Percentiles rank a stretch among this genome's conserved stretches.
These are phyloP conservation scores for Sporisorium scitamineum DNA, from an alignment of 1,284 basidiomycete species.

Conservation along the genomic window DNA sequence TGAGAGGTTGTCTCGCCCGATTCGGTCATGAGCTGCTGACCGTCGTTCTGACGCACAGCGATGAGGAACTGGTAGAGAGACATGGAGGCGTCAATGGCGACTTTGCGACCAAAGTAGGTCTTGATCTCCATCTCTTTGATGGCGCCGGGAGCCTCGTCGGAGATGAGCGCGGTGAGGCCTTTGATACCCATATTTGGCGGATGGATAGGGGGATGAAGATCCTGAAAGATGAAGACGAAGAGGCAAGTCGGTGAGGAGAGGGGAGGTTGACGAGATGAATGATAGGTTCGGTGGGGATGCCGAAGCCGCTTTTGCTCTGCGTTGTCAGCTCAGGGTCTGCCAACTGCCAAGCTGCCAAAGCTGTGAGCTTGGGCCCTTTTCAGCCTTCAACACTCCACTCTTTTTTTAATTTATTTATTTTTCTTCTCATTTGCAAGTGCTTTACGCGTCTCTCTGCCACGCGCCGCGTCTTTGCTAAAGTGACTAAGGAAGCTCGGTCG, in stretches of 20 bases:
- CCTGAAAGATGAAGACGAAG: background rate
- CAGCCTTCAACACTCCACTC: constrained; percentile 14
- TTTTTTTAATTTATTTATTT: constrained; percentile 5
- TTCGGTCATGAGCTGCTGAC: constrained; percentile 95
- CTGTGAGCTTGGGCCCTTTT: too few species aligned
- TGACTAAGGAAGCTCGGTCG: background rate
- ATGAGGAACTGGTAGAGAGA: constrained; percentile 87
- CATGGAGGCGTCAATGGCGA: constrained; percentile 88
- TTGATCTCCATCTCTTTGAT: constrained; percentile 96
- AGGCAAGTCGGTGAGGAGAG: background rate
- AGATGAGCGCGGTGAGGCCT: constrained; percentile 87
- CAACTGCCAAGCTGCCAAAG: background rate
- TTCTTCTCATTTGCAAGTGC: background rate
- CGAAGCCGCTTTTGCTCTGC: background rate
- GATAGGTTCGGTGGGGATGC: background rate
- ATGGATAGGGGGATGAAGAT: background rate
- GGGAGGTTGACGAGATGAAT: background rate
- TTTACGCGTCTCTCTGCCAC: constrained; percentile 17
- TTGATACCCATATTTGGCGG: constrained; percentile 35
- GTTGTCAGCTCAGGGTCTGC: constrained; percentile 9
- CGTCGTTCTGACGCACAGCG: constrained; percentile 94
- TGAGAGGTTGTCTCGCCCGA: constrained; percentile 91
- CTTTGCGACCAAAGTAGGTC: constrained; percentile 85
- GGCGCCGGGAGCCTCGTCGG: constrained; percentile 85
- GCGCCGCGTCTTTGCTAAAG: constrained; percentile 9